Base-by-base conservation (phyloP, 192 early-diverging fungal species). In the Obelidium mucronatum region DNA sequence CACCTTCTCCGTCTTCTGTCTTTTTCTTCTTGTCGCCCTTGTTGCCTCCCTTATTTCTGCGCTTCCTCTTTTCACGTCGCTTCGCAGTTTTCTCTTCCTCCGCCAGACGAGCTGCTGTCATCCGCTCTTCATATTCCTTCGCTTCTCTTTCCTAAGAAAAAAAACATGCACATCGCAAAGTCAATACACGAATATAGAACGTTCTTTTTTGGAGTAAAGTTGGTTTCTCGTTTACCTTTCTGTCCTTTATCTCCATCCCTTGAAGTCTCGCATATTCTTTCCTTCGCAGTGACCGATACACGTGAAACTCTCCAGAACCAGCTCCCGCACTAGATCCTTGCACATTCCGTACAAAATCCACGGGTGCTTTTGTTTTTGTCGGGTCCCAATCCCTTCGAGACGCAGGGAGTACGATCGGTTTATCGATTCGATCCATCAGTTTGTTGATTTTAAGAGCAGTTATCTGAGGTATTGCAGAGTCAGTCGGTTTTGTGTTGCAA, bases 251-350 rank as follows among this genome's bases (percentile, higher is more conserved):
- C 0, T 96, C 95, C 89, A 97, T 90, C 6, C 86, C 74, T 71
- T 95, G 92, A 37, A 95, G 70, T 51, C 97, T 85, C 19, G 90
- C 84, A 78, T 93, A 90, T 74, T 98, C 97, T 76, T 95, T 89
- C 64, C 97, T 84, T 36, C 97, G 86, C 51, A 92, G 82, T 28
- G 93, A 91, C 77, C 95, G 81, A 72, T 98, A 98, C 0, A 96
- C 94, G 80, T 97, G 95, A 67, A 98, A 98, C 77, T 98, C 97
- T 40, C 95, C 95, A 85, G 93, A 94, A 19, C 96, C 94, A 3
- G 97, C 97, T 40, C 97, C 97, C 0, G 97, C 96, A 81, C 93
- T 95, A 17, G 95, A 97, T 33, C 96, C 92, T 78, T 91, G 90
- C 26, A 96, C 92, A 80, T 97, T 98, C 26, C 93, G 86, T 8